These are phyloP conservation scores for Globisporangium cystogenes DNA, from an alignment of 352 stramenopile species.

Conservation along the genomic window DNA sequence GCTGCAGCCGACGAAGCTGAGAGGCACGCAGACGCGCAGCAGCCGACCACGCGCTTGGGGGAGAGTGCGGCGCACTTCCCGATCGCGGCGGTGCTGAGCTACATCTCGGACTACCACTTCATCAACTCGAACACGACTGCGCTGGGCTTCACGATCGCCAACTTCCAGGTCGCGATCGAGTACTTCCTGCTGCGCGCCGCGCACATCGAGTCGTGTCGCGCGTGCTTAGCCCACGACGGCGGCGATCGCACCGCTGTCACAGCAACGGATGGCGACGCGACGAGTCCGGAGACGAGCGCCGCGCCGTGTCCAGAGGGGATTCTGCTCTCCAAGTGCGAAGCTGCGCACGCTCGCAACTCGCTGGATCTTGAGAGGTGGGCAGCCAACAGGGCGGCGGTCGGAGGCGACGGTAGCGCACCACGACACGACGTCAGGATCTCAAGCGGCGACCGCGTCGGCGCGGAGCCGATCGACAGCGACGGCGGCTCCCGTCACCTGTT, in stretches of 20 bases:
- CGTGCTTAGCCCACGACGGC: conserved; percentile 7
- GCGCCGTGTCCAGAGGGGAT: conserved; percentile 5
- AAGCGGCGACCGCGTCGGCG: not conserved
- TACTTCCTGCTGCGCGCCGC: conserved; percentile 58
- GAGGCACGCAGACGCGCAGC: no score
- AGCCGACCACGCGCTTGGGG: not conserved
- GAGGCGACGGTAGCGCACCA: not conserved
- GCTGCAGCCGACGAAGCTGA: conserved; percentile 4
- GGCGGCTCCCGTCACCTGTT: conserved; percentile 15
- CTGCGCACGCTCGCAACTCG: not conserved
- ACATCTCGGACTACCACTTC: conserved; percentile 77
- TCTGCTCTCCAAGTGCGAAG: conserved; percentile 3
- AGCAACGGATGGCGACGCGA: not conserved
- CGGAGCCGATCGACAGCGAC: not conserved
- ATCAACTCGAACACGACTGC: conserved; percentile 81
- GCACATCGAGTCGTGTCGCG: conserved; percentile 16
- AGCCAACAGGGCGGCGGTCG: not conserved
- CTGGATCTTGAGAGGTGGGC: not conserved
- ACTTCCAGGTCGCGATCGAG: conserved; percentile 74
- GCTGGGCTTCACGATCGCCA: conserved; percentile 73
- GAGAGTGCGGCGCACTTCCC: conserved; percentile 22
- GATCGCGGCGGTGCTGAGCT: conserved; percentile 52
- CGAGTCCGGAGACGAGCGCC: not conserved
- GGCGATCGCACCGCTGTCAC: not conserved
- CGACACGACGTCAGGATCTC: no score